Conservation (phyloP, 1,284 basidiomycete genomes). For the Papiliotrema fonsecae region DNA sequence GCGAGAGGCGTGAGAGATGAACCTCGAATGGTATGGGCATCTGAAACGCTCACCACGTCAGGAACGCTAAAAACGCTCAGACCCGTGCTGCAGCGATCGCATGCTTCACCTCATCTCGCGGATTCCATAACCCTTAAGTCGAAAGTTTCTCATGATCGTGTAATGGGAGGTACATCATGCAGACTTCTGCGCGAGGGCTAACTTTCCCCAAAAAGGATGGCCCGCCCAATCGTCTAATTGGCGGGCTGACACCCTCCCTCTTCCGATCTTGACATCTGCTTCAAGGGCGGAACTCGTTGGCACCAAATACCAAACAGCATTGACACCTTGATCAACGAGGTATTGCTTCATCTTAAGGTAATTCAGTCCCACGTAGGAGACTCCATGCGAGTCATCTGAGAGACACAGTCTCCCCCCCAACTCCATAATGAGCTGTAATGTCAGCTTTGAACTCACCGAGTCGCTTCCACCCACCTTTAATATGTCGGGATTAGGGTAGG, state of each 20-base stretch:
- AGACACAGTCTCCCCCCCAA: conserved; percentile 71
- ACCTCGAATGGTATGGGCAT: too few relatives aligned
- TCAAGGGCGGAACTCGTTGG: conserved; percentile 4
- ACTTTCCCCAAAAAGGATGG: conserved; percentile 1
- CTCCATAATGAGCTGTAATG: conserved; percentile 61
- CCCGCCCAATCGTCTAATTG: background rate
- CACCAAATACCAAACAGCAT: conserved; percentile 65
- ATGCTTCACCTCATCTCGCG: too few relatives aligned
- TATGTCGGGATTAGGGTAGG: conserved; percentile 78
- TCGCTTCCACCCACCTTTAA: conserved; percentile 55
- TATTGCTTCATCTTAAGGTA: conserved; percentile 68
- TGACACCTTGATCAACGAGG: conserved; percentile 58
- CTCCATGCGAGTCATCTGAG: conserved; percentile 94
- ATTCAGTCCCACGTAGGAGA: conserved; percentile 80
- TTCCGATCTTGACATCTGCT: conserved; percentile 51
- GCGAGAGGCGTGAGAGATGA: too few relatives aligned
- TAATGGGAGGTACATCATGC: background rate
- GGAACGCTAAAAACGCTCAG: too few relatives aligned
- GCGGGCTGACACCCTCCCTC: conserved; percentile 27
- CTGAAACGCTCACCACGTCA: too few relatives aligned
- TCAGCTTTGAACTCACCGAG: background rate
- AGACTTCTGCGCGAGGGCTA: background rate
- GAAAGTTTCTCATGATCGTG: too few relatives aligned
- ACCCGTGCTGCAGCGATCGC: too few relatives aligned
- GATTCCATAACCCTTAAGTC: too few relatives aligned